A percentile compares a stretch with the other conserved stretches of the same genome.
Evolutionary conservation across 495 filamentous ascomycete genomes (phyloP).

Genomic region (Tuber microsphaerosporum): DNA sequence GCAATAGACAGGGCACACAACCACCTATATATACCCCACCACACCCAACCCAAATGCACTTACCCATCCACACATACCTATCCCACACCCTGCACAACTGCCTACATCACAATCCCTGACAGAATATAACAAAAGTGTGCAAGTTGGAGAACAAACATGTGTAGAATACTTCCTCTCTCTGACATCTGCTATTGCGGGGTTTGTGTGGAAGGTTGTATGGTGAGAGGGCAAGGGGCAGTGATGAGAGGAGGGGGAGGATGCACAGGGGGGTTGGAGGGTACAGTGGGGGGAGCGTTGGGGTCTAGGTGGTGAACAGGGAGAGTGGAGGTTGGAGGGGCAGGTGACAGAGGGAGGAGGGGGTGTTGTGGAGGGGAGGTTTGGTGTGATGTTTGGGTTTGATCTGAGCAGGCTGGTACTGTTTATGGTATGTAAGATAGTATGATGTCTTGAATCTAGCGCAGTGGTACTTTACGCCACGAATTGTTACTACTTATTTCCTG

Average conservation of each 20-base stretch:
- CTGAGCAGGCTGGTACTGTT: not conserved
- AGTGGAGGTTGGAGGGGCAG: not conserved
- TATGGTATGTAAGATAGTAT: not conserved
- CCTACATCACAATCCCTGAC: not conserved
- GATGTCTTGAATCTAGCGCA: not conserved
- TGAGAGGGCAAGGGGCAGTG: not conserved
- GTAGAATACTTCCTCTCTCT: not conserved
- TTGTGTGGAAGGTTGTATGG: not conserved
- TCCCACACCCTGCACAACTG: not conserved
- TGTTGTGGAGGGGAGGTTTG: not conserved
- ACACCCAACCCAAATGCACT: not conserved
- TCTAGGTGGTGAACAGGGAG: not conserved
- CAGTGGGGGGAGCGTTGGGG: not conserved
- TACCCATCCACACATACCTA: not conserved
- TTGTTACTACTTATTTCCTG: not conserved
- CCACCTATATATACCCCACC: conserved; percentile 1
- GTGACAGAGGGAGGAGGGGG: not conserved
- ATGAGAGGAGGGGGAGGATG: not conserved
- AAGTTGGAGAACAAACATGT: not conserved
- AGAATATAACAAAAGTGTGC: not conserved
- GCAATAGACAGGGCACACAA: not conserved
- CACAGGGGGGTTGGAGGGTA: not conserved
- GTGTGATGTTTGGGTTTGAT: not conserved
- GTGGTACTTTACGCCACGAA: not conserved
- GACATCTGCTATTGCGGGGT: not conserved